Evolutionary conservation across 257 asterid genomes (phyloP), one percentile per base, ranked within the genome.

Genomic region (Vinca minor): DNA sequence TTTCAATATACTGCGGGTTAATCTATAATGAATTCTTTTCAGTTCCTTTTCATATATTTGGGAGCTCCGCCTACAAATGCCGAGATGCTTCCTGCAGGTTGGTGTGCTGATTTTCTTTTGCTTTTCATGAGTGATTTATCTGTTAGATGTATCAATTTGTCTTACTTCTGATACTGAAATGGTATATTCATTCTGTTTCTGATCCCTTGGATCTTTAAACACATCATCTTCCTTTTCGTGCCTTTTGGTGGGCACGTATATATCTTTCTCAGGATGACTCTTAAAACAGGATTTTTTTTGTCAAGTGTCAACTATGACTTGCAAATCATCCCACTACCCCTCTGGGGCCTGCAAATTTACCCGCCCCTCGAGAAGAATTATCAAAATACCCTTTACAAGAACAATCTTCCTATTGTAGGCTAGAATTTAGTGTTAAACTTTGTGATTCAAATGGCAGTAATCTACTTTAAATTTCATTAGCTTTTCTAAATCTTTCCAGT

Each of bases 1-100:
- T 93, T 78, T 93, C 99, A 38, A 84, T 93, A 50, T 93, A 93
- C 75, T 93, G 99, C 70, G 99, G 99, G 66, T 76, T 93, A 83
- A 79, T 93, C 76, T 93, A 93, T 93, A 93, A 93, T 61, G 99
- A 90, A 72, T 93, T 93, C 78, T 93, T 93, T 78, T 93, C 99
- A 15, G 87, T 93, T 66, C 97, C 99, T 25, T 90, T 90, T 81
- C 94, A 90, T 83, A 87, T 93, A 75, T 93, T 93, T 84, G 97
- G 98, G 67, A 71, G 68, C 69, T 90, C 99, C 71, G 99, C 99
- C 68, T 93, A 85, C 75, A 75, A 67, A 81, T 93, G 99, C 75
- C 87, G 95, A 55, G 99, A 87, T 70, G 69, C 82, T 52, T 74
- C 90, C n/a, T 93, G 99, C 95, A 93, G 99, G 99, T 93, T 80